Base-by-base conservation (phyloP, 345 rosid genomes). In the Orychophragmus violaceus region DNA sequence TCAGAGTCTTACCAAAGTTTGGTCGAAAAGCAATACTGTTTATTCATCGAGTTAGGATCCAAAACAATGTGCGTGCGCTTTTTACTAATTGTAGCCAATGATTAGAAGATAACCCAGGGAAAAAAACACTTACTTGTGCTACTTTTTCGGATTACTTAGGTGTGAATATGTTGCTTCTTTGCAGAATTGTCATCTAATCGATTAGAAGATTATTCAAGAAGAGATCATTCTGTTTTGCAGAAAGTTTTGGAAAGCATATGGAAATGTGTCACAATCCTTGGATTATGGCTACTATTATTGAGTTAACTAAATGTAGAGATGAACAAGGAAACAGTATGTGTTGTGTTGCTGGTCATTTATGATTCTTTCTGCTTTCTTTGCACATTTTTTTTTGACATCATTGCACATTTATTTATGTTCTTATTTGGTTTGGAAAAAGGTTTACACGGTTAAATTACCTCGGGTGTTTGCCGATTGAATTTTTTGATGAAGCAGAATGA, bases 161-260 rank as follows among this genome's bases (percentile, higher is more conserved):
- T 69, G 52, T 36, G 23, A 28, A n/a, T 51, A 59, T 49, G 66
- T 51, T 60, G 45, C 54, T 39, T 16, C 22, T 29, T 44, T 70
- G 62, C 62, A 70, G 75, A 55, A 45, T n/a, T 45, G 37, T n/a
- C 57, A 12, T 25, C 55, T 27, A 50, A 19, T 19, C 51, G 35
- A 46, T 45, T 37, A 22, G 56, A 22, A 18, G 32, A 27, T 46
- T 61, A 21, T 39, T 51, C 0, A 12, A 46, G 37, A 23, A 37
- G 62, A 39, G 29, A 60, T 21, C 3, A 4, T 21, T 69, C 45
- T 61, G 27, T 0, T 60, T 10, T 60, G 22, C 33, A 9, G n/a
- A 6, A 51, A 51, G 54, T 70, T 70, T 70, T 62, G 62, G 36
- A 19, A 53, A 41, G 12, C 48, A 3, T 41, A 22, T 32, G 36